Conservation (phyloP, 2,329 filamentous ascomycete genomes). For the Coniella lustricola region DNA sequence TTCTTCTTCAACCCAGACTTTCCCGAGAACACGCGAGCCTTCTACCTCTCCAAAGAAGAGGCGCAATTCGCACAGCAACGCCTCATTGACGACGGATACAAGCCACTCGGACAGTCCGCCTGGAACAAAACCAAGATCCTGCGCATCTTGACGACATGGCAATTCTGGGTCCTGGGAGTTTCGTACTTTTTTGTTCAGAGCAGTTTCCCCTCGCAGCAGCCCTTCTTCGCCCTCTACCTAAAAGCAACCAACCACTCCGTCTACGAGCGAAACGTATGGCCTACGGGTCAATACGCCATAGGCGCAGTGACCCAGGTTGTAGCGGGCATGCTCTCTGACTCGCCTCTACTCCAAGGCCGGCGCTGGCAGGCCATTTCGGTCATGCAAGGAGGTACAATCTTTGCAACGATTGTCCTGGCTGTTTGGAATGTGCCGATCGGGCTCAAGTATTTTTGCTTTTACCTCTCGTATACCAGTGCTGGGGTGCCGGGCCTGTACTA, state of each 20-base stretch:
- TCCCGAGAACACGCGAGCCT: slow-evolving; percentile 12
- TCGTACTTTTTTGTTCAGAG: slow-evolving; percentile 18
- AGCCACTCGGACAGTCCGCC: slow-evolving; percentile 4
- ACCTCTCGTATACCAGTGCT: slow-evolving; percentile 13
- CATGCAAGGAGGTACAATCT: slow-evolving; percentile 16
- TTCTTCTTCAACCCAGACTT: slow-evolving; percentile 16
- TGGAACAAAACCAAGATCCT: slow-evolving; percentile 10
- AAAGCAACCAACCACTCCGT: slow-evolving; percentile 4
- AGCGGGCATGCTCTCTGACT: slow-evolving; percentile 17
- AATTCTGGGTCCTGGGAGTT: slow-evolving; percentile 12
- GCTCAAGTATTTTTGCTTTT: slow-evolving; percentile 18
- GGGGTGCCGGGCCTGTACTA: slow-evolving; percentile 17
- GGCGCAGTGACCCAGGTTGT: slow-evolving; percentile 8
- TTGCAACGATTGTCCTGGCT: slow-evolving; percentile 11
- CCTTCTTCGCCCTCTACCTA: slow-evolving; percentile 9
- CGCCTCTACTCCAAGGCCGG: slow-evolving; percentile 10
- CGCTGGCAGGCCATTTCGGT: slow-evolving; percentile 15
- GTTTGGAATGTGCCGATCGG: slow-evolving; percentile 12
- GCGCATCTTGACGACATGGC: slow-evolving; percentile 7
- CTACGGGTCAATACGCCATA: slow-evolving; percentile 12
- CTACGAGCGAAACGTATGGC: slow-evolving; percentile 14
- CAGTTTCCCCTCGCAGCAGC: slow-evolving; percentile 12
- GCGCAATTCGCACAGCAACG: slow-evolving; percentile 8
- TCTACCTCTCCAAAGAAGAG: slow-evolving; percentile 11
- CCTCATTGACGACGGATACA: slow-evolving; percentile 10